phyloP scores from a whole-genome alignment of 2,329 filamentous ascomycete genomes.

The Ascochyta rabiei region DNA sequence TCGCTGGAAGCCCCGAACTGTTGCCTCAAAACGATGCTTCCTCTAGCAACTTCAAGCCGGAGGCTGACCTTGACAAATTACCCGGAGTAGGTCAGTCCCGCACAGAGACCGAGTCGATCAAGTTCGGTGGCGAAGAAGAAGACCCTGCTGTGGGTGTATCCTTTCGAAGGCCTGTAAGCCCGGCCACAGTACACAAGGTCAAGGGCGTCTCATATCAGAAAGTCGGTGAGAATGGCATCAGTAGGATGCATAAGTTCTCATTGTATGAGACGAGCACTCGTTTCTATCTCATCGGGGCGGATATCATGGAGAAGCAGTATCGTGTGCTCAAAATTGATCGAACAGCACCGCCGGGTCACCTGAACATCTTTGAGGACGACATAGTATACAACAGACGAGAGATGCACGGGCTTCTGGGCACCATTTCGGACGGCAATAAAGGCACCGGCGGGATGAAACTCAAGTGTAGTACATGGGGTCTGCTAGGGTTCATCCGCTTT shows the following conservation, averaged over 20 bases:
- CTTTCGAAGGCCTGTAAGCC: slow-evolving; percentile 50
- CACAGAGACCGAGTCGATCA: slow-evolving; percentile 39
- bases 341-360: slow-evolving; percentile 76
- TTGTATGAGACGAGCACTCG: slow-evolving; percentile 92
- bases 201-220: slow-evolving; percentile 50
- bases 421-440: slow-evolving; percentile 94
- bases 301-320: slow-evolving; percentile 86
- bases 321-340: slow-evolving; percentile 94
- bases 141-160: slow-evolving; percentile 47
- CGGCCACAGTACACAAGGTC: slow-evolving; percentile 45
- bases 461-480: slow-evolving; percentile 88
- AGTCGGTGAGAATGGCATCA: slow-evolving; percentile 51
- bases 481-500: slow-evolving; percentile 94
- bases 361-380: slow-evolving; percentile 90
- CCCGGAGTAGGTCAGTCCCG: slow-evolving; percentile 34
- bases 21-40: slow-evolving; percentile 32
- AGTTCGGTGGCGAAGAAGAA: slow-evolving; percentile 51
- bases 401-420: slow-evolving; percentile 90
- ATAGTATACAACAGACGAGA: slow-evolving; percentile 91
- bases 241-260: slow-evolving; percentile 91
- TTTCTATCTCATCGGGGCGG: slow-evolving; percentile 93
- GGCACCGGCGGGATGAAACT: slow-evolving; percentile 87
- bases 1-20: slow-evolving; percentile 31
- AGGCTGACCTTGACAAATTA: slow-evolving; percentile 40
- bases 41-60: slow-evolving; percentile 38